Base-by-base conservation (phyloP, 768 basidiomycete species). In the Suillus placidus region DNA sequence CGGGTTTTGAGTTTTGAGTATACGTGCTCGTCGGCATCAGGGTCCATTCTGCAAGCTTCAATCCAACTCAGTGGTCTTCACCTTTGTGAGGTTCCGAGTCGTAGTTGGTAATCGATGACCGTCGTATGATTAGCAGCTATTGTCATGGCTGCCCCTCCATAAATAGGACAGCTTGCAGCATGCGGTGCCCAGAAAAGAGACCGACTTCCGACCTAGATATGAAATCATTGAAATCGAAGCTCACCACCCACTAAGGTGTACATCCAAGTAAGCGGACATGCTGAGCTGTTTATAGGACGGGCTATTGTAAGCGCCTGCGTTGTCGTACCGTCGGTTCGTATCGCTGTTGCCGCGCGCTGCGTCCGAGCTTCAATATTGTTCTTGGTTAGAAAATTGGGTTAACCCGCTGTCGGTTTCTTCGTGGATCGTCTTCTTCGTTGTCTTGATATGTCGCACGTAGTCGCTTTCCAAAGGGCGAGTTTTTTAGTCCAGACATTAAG, bases 391-490 rank as follows among this genome's bases (percentile, higher is more conserved):
- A 89, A 61, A 87, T 81, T 18, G 84, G 81, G 61, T 85, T 83
- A 43, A 83, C 79, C 57, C 86, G 81, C 47, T 82, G 83, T 47
- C 86, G 80, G 69, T 78, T 84, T 69, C 85, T 79, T 62, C 85
- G 75, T 0, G 84, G 85, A 51, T 83, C 83, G 61, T 88, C 86
- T 65, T 89, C 88, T 26, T 76, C 77, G 35, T 68, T 49, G 71
- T 90, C 88, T 70, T 84, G 82, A 67, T 90, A 87, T 5, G 88
- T 84, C 16, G 89, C 89, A 51, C n/a, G n/a, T n/a, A n/a, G n/a
- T n/a, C n/a, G n/a, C n/a, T n/a, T n/a, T n/a, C n/a, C n/a, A n/a
- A n/a, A n/a, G n/a, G n/a, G n/a, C n/a, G n/a, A n/a, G n/a, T n/a
- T n/a, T n/a, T n/a, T n/a, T n/a, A n/a, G n/a, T n/a, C n/a, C n/a